Evolutionary conservation across 257 asterid species (phyloP).

Genomic region (Nicotiana tomentosiformis): DNA sequence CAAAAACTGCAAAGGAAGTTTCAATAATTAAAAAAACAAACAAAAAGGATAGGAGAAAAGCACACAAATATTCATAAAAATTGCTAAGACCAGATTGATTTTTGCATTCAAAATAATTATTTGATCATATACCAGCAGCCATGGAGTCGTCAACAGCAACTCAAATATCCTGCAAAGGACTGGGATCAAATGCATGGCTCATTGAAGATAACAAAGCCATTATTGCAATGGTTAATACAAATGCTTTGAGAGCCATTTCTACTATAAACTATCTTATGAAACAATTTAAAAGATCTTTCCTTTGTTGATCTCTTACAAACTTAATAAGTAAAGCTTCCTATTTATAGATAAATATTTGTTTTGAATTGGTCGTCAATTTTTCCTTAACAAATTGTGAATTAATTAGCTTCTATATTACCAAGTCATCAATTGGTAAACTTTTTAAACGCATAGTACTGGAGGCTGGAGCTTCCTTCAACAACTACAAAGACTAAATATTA

Average conservation of each 20-base stretch:
- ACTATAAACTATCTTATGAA: background rate
- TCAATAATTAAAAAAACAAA: background rate
- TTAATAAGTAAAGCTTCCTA: background rate
- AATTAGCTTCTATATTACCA: background rate
- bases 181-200: background rate
- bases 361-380: background rate
- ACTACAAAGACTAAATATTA: background rate
- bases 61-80: background rate
- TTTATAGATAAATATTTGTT: background rate
- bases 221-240: background rate
- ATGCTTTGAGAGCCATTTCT: background rate
- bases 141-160: background rate
- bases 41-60: too few relatives aligned
- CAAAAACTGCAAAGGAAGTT: background rate
- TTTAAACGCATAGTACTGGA: too few relatives aligned
- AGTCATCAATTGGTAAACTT: background rate
- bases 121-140: background rate
- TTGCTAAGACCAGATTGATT: too few relatives aligned
- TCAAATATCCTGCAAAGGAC: conserved; percentile 3
- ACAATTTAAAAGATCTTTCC: background rate
- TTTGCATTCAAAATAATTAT: background rate
- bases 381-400: background rate
- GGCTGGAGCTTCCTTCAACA: background rate
- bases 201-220: background rate
- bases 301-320: background rate